Evolutionary conservation across 2,329 filamentous ascomycete genomes (phyloP).

Genomic region (Fusarium sp.): DNA sequence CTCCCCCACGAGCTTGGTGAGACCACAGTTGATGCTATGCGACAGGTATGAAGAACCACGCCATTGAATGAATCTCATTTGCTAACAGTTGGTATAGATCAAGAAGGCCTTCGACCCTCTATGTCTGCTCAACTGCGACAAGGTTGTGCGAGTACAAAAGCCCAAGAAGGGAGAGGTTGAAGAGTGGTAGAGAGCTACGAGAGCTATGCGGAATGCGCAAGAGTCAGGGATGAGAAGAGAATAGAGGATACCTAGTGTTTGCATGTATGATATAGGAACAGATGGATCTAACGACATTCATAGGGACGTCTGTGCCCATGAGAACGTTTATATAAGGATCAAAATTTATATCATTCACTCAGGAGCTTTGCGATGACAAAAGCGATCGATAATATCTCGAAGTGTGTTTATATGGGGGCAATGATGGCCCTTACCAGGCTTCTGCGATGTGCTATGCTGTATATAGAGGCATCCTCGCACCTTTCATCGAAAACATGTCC

Average conservation of each 20-base stretch:
- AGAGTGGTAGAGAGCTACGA: slow-evolving; percentile 56
- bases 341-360: not conserved
- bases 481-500: too few relatives aligned
- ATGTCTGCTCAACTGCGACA: slow-evolving; percentile 77
- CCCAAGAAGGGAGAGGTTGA: slow-evolving; percentile 59
- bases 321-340: slow-evolving; percentile 22
- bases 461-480: too few relatives aligned
- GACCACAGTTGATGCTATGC: slow-evolving; percentile 83
- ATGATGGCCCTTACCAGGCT: not conserved
- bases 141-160: slow-evolving; percentile 72
- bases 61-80: not conserved
- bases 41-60: slow-evolving; percentile 69
- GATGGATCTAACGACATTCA: slow-evolving; percentile 16
- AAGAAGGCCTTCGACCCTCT: slow-evolving; percentile 85
- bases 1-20: slow-evolving; percentile 82
- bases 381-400: not conserved
- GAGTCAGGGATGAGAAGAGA: not conserved
- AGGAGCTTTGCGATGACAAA: not conserved
- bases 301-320: slow-evolving; percentile 2
- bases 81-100: slow-evolving; percentile 63
- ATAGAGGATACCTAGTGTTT: slow-evolving; percentile 32
- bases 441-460: not conserved
- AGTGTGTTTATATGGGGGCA: not conserved
- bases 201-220: not conserved
- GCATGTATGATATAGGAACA: slow-evolving; percentile 40